Conservation (phyloP, 306 rosid genomes). For the Vigna hirtella region DNA sequence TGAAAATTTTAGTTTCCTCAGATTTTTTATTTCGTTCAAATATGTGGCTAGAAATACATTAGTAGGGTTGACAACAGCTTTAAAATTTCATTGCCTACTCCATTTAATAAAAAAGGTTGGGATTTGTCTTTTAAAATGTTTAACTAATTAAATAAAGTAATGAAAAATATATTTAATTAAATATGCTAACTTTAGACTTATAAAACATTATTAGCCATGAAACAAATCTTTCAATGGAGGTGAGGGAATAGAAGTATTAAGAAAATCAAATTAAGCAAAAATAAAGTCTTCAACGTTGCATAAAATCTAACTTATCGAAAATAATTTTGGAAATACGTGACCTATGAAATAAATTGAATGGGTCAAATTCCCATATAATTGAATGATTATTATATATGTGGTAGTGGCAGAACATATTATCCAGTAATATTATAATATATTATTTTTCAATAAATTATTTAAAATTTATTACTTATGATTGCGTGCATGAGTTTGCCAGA, state of each 20-base stretch:
- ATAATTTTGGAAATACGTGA: neutral
- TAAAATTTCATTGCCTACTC: too few relatives aligned
- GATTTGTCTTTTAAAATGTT: too few relatives aligned
- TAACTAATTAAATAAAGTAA: too few relatives aligned
- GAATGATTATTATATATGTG: neutral
- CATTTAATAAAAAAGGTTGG: too few relatives aligned
- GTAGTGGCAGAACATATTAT: neutral
- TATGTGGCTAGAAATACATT: neutral
- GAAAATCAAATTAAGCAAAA: too few relatives aligned
- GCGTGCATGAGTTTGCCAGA: constrained; percentile 4
- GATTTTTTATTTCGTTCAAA: neutral
- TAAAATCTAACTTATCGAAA: neutral
- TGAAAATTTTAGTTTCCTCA: neutral
- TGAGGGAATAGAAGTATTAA: too few relatives aligned
- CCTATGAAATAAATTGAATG: neutral
- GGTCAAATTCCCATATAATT: neutral
- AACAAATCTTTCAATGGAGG: too few relatives aligned
- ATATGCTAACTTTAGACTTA: too few relatives aligned
- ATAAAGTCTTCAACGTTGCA: too few relatives aligned
- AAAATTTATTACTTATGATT: neutral
- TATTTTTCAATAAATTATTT: neutral
- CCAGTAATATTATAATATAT: neutral
- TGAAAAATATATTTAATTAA: too few relatives aligned
- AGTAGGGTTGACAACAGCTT: too few relatives aligned
- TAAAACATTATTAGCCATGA: too few relatives aligned